phyloP scores from a whole-genome alignment of 768 basidiomycete genomes.

The Boletus edulis region DNA sequence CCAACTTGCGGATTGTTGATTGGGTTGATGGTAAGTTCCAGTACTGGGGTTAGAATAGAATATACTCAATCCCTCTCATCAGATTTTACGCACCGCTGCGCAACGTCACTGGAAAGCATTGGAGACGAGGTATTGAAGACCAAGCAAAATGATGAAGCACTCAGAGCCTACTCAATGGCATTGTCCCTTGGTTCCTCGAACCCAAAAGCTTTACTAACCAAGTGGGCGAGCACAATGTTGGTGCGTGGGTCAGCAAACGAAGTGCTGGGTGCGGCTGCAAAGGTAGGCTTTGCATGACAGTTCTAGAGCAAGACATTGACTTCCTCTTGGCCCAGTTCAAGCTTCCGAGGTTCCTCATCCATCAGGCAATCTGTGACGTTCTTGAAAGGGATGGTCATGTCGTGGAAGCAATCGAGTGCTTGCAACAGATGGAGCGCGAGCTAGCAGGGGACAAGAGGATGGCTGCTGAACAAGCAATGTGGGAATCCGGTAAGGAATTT shows the following conservation, averaged over 20 bases:
- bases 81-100: constrained; percentile 4
- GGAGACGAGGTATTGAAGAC: neutral
- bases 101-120: neutral
- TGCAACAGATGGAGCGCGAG: neutral
- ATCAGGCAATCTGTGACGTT: constrained; percentile 1
- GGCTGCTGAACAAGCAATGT: neutral
- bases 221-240: constrained; percentile 4
- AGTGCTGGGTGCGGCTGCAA: neutral
- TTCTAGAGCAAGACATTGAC: neutral
- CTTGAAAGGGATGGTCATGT: neutral
- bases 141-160: neutral
- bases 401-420: neutral
- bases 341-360: neutral
- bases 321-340: neutral
- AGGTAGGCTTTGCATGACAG: neutral
- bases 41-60: fast-evolving
- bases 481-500: neutral
- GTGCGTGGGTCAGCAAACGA: neutral
- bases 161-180: neutral
- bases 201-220: neutral
- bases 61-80: neutral
- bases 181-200: neutral
- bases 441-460: neutral
- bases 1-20: neutral
- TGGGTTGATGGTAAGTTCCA: constrained; percentile 5